phyloP scores from a whole-genome alignment of 495 filamentous ascomycete species.

The Trypethelium eluteriae region DNA sequence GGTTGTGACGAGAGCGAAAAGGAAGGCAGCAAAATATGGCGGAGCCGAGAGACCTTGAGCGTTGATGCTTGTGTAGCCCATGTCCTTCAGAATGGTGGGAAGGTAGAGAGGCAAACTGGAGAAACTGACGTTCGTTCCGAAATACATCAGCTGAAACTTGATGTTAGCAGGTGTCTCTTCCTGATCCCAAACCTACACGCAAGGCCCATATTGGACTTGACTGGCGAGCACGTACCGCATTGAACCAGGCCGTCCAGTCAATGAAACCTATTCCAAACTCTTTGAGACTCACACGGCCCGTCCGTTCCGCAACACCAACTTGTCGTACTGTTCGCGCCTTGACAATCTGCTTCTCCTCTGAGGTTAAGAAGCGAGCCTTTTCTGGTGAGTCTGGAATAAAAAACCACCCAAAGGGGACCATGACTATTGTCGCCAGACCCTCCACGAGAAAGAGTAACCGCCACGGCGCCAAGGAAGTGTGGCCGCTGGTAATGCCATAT shows the following conservation, averaged over 20 bases:
- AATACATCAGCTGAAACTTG: slow-evolving; percentile 46
- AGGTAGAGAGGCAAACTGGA: slow-evolving; percentile 75
- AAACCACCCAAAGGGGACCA: slow-evolving; percentile 56
- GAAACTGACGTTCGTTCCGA: slow-evolving; percentile 48
- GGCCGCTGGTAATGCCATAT: slow-evolving; percentile 68
- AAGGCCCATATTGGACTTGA: neutral
- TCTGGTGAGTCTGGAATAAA: slow-evolving; percentile 65
- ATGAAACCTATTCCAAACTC: slow-evolving; percentile 51
- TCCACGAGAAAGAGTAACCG: slow-evolving; percentile 77
- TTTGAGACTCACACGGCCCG: slow-evolving; percentile 48
- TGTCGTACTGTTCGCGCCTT: neutral
- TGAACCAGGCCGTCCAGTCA: slow-evolving; percentile 55
- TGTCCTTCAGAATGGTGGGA: slow-evolving; percentile 66
- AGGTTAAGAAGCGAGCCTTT: slow-evolving; percentile 60
- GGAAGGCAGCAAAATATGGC: slow-evolving; percentile 67
- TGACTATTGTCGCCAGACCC: slow-evolving; percentile 60
- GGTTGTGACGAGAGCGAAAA: slow-evolving; percentile 59
- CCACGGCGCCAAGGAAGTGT: slow-evolving; percentile 61
- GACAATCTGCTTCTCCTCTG: slow-evolving; percentile 50
- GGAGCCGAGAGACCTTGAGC: slow-evolving; percentile 74
- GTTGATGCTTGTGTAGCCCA: slow-evolving; percentile 66
- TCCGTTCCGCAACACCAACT: slow-evolving; percentile 22
- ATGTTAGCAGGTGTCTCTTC: neutral
- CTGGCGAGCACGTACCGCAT: slow-evolving; percentile 37
- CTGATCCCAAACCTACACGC: neutral